Evolutionary conservation across 2,329 filamentous ascomycete species (phyloP).

Genomic region (Colletotrichum sojae): DNA sequence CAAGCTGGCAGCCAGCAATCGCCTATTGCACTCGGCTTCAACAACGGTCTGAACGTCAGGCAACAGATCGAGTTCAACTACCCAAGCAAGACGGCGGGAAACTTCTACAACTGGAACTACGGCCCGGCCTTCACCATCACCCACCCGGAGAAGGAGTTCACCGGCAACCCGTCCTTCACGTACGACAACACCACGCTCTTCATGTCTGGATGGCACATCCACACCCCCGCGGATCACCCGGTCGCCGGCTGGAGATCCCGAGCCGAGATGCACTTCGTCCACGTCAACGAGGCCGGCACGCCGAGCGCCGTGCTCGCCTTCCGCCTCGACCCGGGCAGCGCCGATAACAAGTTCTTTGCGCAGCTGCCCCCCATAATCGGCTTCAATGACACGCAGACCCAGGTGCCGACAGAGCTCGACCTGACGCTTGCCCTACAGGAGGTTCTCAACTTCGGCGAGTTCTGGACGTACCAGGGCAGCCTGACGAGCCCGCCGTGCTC

Average conservation of each 20-base stretch:
- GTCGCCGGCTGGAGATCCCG: constrained; percentile 57
- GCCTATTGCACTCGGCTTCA: constrained; percentile 59
- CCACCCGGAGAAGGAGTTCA: constrained; percentile 53
- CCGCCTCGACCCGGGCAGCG: constrained; percentile 59
- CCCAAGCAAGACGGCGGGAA: constrained; percentile 50
- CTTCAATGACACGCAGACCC: constrained; percentile 51
- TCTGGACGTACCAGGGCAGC: constrained; percentile 64
- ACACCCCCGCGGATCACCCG: constrained; percentile 64
- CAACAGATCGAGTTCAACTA: constrained; percentile 61
- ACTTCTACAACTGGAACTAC: constrained; percentile 64
- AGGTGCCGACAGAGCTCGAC: constrained; percentile 45
- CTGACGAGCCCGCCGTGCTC: constrained; percentile 62
- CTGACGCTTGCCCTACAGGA: constrained; percentile 51
- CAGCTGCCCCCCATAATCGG: constrained; percentile 57
- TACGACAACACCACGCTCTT: constrained; percentile 63
- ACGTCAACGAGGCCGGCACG: constrained; percentile 51
- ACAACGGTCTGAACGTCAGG: constrained; percentile 55
- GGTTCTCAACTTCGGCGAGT: constrained; percentile 56
- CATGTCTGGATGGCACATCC: constrained; percentile 65
- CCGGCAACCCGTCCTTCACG: constrained; percentile 55
- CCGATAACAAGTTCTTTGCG: constrained; percentile 54
- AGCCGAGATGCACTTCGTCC: constrained; percentile 65
- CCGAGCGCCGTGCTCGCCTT: constrained; percentile 59
- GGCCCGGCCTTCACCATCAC: constrained; percentile 59
- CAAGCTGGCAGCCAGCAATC: constrained; percentile 65